A percentile compares a stretch with the other conserved stretches of the same genome.
These are phyloP conservation scores for Suillus hirtellus DNA, from an alignment of 768 basidiomycete species.

Conservation along the genomic window DNA sequence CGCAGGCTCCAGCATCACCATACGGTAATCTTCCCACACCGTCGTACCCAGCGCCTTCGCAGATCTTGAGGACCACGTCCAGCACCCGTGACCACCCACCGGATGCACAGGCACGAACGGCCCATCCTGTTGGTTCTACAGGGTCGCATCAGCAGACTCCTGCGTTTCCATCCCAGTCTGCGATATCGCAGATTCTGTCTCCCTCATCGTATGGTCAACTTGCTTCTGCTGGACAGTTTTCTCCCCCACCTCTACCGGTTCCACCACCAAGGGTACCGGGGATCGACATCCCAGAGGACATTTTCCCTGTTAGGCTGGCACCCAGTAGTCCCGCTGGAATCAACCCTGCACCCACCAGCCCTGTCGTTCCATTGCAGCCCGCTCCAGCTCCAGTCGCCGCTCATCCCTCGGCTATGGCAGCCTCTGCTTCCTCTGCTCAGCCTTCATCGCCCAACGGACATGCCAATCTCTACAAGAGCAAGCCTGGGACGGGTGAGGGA, in stretches of 20 bases:
- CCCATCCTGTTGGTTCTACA: constrained; percentile 12
- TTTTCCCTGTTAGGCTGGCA: constrained; percentile 1
- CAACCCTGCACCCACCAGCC: neutral
- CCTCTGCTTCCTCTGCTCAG: neutral
- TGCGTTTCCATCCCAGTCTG: neutral
- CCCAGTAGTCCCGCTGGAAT: neutral
- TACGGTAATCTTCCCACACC: constrained; percentile 20
- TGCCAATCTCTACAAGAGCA: neutral
- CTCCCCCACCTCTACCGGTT: constrained; percentile 31
- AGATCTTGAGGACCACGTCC: constrained; percentile 24
- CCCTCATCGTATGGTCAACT: neutral
- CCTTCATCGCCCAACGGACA: neutral
- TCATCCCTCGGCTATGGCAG: neutral
- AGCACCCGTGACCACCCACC: constrained; percentile 24
- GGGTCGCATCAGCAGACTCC: constrained; percentile 18
- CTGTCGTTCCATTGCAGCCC: neutral
- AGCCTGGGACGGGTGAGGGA: neutral
- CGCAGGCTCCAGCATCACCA: neutral
- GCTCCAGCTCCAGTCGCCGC: neutral
- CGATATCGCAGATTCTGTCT: neutral
- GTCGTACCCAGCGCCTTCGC: constrained; percentile 26
- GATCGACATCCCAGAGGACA: constrained; percentile 2
- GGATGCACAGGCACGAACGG: constrained; percentile 15
- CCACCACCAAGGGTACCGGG: constrained; percentile 26
- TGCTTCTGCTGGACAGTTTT: constrained; percentile 18